Base-by-base conservation (phyloP, 2,329 filamentous ascomycete species). In the Colletotrichum sp. region DNA sequence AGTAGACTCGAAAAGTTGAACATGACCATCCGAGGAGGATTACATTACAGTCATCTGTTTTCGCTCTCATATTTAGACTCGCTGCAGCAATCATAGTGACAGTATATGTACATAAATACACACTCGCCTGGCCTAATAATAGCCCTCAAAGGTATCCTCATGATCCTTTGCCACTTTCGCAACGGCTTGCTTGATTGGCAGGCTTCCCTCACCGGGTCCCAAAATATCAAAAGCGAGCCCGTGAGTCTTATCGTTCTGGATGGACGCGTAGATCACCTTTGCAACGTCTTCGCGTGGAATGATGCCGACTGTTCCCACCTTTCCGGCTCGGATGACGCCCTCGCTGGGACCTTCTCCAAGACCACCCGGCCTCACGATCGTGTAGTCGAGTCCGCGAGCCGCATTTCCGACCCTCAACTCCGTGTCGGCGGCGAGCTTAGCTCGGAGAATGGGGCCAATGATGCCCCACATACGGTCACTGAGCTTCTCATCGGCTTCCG, bases 231-330 rank as follows among this genome's bases (percentile, higher is more conserved):
- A 85, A 2, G 85, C 86, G 77, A 86, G 79, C 0, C 86, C 86
- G 8, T 83, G 80, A 5, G 86, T 87, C 15, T 80, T 81, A 16
- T 83, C 80, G 55, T 86, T 84, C 76, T 85, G 81, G 60, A 88
- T 81, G 68, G 83, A 82, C 48, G 83, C 85, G 8, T 86, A 82
- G 2, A 88, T 83, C 11, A 85, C 84, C 36, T 80, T 79, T 9
- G 88, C 88, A 3, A 89, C 86, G 81, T 89, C 87, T 76, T 86
- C 85, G 22, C 88, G 80, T 22, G 82, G 82, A 48, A 89, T 83
- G 68, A 78, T 83, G 1, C 80, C 78, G 3, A 77, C 79, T 22
- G 87, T 68, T 64, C 85, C 83, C 13, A 87, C 84, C 78, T 84
- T 85, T 5, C 88, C 88, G 2, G 87, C 84, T 9, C 79, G 81